Percentiles rank a stretch among this genome's conserved stretches.
These are phyloP conservation scores for Colletotrichum sp. DNA, from an alignment of 2,329 filamentous ascomycete genomes.

Conservation along the genomic window DNA sequence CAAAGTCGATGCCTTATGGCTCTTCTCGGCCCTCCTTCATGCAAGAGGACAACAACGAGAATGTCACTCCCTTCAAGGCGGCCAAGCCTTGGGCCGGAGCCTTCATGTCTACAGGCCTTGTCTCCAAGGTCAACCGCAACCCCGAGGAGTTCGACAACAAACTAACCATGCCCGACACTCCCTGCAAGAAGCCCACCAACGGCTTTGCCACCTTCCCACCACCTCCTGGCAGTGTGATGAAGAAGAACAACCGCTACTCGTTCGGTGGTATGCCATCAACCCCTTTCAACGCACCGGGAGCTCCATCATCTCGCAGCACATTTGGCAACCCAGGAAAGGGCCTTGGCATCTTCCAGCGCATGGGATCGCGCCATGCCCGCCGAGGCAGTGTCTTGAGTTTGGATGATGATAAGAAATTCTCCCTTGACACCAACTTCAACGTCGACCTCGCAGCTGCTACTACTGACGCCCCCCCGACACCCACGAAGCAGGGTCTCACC, in stretches of 20 bases:
- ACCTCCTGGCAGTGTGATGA: slow-evolving; percentile 63
- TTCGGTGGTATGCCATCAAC: slow-evolving; percentile 79
- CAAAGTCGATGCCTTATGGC: slow-evolving; percentile 77
- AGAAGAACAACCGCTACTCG: slow-evolving; percentile 72
- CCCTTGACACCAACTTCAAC: slow-evolving; percentile 46
- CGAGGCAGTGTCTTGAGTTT: slow-evolving; percentile 79
- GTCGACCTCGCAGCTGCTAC: slow-evolving; percentile 47
- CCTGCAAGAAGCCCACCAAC: slow-evolving; percentile 85
- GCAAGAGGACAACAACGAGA: slow-evolving; percentile 19
- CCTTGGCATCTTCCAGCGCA: slow-evolving; percentile 70
- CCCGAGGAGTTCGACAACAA: slow-evolving; percentile 69
- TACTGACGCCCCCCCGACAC: slow-evolving; percentile 85
- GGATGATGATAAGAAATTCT: slow-evolving; percentile 73
- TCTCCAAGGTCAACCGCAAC: slow-evolving; percentile 92
- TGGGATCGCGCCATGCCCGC: slow-evolving; percentile 49
- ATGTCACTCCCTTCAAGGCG: slow-evolving; percentile 62
- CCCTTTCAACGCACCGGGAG: slow-evolving; percentile 72
- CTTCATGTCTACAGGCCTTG: slow-evolving; percentile 92
- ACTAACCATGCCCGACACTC: slow-evolving; percentile 86
- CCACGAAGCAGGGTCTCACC: slow-evolving; percentile 74
- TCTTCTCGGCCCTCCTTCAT: slow-evolving; percentile 32
- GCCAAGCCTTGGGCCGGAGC: slow-evolving; percentile 80
- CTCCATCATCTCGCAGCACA: slow-evolving; percentile 44
- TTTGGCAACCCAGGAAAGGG: slow-evolving; percentile 65
- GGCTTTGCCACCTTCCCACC: slow-evolving; percentile 72